A percentile compares a stretch with the other conserved stretches of the same genome.
Conservation (phyloP, 805 yeast species). For the Kodamaea sagamina region DNA sequence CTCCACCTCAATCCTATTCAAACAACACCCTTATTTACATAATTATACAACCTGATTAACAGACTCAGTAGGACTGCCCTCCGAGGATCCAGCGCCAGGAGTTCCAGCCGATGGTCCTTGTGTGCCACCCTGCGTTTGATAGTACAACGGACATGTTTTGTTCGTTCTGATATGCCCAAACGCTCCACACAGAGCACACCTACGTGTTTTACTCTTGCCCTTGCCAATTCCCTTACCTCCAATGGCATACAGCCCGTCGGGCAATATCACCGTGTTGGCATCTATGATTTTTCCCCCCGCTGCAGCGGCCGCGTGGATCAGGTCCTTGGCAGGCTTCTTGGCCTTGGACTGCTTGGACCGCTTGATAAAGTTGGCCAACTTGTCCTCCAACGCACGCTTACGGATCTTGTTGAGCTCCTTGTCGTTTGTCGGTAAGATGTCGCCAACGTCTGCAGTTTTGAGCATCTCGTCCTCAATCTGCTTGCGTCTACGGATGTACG, state of each 20-base stretch:
- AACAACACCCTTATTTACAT: no score
- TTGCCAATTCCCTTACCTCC: slow-evolving; percentile 74
- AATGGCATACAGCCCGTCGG: slow-evolving; percentile 46
- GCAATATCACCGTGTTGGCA: slow-evolving; percentile 45
- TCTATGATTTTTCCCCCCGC: slow-evolving; percentile 46
- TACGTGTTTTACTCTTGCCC: slow-evolving; percentile 71
- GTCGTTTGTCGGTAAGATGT: slow-evolving; percentile 75
- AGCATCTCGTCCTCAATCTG: slow-evolving; percentile 56
- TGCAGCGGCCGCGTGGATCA: slow-evolving; percentile 42
- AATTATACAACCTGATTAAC: no score
- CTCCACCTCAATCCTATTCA: no score
- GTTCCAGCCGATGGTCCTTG: background rate
- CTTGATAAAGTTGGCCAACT: slow-evolving; percentile 78
- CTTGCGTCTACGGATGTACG: slow-evolving; percentile 74
- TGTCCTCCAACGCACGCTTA: slow-evolving; percentile 75
- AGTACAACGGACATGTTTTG: slow-evolving; percentile 83
- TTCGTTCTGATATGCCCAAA: slow-evolving; percentile 93
- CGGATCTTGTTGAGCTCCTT: slow-evolving; percentile 79
- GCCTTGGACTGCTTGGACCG: slow-evolving; percentile 45
- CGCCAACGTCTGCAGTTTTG: slow-evolving; percentile 67
- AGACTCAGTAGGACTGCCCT: no score
- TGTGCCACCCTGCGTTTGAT: slow-evolving; percentile 33
- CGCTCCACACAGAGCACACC: slow-evolving; percentile 95
- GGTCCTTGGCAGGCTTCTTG: slow-evolving; percentile 34
- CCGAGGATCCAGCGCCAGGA: no score